Conservation (phyloP, 768 basidiomycete genomes). For the Collybia sp. region DNA sequence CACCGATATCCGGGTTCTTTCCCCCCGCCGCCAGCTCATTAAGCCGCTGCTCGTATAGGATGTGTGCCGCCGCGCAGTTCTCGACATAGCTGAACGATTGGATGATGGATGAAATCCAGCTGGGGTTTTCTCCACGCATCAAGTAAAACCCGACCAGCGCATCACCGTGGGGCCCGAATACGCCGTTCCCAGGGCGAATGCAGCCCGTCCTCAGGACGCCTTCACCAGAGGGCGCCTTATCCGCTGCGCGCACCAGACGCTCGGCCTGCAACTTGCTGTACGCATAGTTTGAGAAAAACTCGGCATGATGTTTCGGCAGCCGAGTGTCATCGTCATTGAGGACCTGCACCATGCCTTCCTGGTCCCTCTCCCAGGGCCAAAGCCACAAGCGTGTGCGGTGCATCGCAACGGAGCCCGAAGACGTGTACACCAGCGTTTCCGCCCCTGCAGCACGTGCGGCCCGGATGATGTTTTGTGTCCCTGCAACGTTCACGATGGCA, state of each 20-base stretch:
- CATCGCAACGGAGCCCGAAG: conserved; percentile 63
- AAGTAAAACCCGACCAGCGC: conserved; percentile 63
- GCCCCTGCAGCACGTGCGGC: conserved; percentile 54
- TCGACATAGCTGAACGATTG: conserved; percentile 73
- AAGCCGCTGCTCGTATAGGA: conserved; percentile 70
- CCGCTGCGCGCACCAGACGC: conserved; percentile 31
- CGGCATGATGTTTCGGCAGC: conserved; percentile 44
- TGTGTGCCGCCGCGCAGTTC: conserved; percentile 68
- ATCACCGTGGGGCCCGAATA: conserved; percentile 76
- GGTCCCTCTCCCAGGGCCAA: conserved; percentile 72
- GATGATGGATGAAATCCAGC: conserved; percentile 54
- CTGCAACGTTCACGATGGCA: conserved; percentile 57
- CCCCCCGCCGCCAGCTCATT: conserved; percentile 37
- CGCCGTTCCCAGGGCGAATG: conserved; percentile 73
- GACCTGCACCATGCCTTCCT: conserved; percentile 54
- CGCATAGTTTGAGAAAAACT: conserved; percentile 80
- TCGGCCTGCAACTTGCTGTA: conserved; percentile 61
- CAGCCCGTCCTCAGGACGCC: conserved; percentile 58
- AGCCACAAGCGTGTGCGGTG: conserved; percentile 56
- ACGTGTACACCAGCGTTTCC: conserved; percentile 61
- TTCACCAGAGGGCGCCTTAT: conserved; percentile 22
- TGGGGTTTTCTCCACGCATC: conserved; percentile 51
- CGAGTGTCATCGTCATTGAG: conserved; percentile 55
- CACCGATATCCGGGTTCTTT: conserved; percentile 61
- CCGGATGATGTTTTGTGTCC: conserved; percentile 63